Conservation (phyloP, 2,329 filamentous ascomycete species). For the Didymella exigua region DNA sequence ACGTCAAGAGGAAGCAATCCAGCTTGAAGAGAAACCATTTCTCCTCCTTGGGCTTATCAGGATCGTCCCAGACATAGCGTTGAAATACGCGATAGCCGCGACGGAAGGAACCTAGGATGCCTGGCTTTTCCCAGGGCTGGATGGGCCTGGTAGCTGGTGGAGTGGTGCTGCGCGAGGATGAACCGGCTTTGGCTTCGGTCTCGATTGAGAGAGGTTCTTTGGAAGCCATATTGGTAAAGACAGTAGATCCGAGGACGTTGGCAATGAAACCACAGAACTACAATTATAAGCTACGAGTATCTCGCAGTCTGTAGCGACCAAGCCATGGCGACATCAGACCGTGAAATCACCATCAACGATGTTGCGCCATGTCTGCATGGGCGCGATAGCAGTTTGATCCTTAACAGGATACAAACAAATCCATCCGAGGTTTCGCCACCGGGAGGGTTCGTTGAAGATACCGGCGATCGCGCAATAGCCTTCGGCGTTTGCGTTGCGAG, state of each 20-base stretch:
- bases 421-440: neutral
- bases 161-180: conserved; percentile 15
- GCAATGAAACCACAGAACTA: neutral
- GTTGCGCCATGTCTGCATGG: neutral
- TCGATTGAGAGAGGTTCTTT: conserved; percentile 8
- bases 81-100: conserved; percentile 21
- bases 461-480: conserved; percentile 8
- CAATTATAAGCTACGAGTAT: neutral
- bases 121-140: conserved; percentile 24
- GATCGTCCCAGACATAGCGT: conserved; percentile 30
- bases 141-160: neutral
- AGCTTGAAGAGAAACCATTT: conserved; percentile 40
- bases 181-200: conserved; percentile 1
- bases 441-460: neutral
- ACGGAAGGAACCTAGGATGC: conserved; percentile 19
- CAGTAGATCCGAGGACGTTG: neutral
- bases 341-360: neutral
- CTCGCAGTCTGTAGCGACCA: too few species aligned
- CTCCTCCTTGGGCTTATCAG: conserved; percentile 24
- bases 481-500: conserved; percentile 2
- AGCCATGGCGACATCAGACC: conserved; percentile 9
- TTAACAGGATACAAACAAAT: too few species aligned
- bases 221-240: conserved; percentile 9
- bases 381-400: neutral
- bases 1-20: conserved; percentile 34